Conservation (phyloP, 176 grass and related monocot genomes). For the Stipa capillata region DNA sequence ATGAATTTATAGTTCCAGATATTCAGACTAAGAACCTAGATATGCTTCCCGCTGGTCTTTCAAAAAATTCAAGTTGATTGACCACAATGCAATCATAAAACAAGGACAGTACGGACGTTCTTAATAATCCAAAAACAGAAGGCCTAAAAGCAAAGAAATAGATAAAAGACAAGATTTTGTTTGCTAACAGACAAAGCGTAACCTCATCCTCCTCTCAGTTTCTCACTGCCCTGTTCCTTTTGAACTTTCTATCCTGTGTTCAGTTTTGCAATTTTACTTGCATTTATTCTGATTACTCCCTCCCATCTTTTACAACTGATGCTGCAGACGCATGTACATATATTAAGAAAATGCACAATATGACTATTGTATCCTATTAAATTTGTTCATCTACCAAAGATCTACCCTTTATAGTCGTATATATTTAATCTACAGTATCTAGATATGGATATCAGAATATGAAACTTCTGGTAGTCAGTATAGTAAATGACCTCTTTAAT, state of each 20-base stretch:
- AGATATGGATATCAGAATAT: slow-evolving; percentile 14
- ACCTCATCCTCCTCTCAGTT: not conserved
- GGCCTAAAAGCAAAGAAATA: not conserved
- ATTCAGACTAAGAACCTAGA: not conserved
- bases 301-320: not conserved
- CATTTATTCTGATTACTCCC: not conserved
- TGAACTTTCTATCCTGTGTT: not conserved
- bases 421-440: not conserved
- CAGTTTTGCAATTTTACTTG: not conserved
- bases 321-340: not conserved
- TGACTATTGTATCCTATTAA: not conserved
- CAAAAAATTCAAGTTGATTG: not conserved
- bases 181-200: not conserved
- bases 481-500: slow-evolving; percentile 41
- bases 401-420: slow-evolving; percentile 1
- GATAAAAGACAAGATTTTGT: not conserved
- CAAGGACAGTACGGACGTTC: not conserved
- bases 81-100: not conserved
- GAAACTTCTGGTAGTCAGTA: not conserved
- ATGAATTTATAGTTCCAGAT: not conserved
- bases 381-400: not conserved
- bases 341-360: not conserved
- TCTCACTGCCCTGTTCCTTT: not conserved
- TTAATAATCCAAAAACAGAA: slow-evolving; percentile 13
- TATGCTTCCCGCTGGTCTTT: not conserved